Percentiles rank a stretch among this genome's conserved stretches.
Evolutionary conservation across 441 rosid genomes (phyloP).

Genomic region (Pelargonium myrrhifolium): DNA sequence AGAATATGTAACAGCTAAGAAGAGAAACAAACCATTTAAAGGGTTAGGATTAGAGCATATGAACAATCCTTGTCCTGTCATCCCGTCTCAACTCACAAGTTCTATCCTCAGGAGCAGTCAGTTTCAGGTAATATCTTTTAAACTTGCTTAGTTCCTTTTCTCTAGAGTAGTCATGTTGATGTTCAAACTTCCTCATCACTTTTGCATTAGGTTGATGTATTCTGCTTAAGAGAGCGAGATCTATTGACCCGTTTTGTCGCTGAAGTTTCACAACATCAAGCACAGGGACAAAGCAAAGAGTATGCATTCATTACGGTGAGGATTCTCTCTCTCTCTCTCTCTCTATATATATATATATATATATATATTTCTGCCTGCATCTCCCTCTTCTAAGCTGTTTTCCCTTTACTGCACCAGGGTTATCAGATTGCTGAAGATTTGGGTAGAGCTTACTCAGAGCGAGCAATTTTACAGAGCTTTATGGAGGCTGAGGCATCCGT

Average conservation of each 20-base stretch:
- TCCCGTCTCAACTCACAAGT: slow-evolving; percentile 64
- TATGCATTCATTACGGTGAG: slow-evolving; percentile 52
- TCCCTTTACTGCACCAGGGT: slow-evolving; percentile 32
- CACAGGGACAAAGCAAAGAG: slow-evolving; percentile 60
- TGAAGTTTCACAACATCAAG: slow-evolving; percentile 55
- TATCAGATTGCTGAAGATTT: slow-evolving; percentile 84
- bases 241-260: slow-evolving; percentile 56
- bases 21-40: slow-evolving; percentile 57
- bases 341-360: not conserved
- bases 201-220: slow-evolving; percentile 46
- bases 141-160: slow-evolving; percentile 2
- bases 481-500: slow-evolving; percentile 50
- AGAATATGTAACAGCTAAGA: slow-evolving; percentile 52
- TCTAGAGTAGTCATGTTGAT: slow-evolving; percentile 3
- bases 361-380: not conserved
- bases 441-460: slow-evolving; percentile 82
- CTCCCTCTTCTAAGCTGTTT: slow-evolving; percentile 11
- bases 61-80: slow-evolving; percentile 52
- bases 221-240: slow-evolving; percentile 80
- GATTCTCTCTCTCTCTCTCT: slow-evolving; percentile 6
- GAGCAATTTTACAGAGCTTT: slow-evolving; percentile 53
- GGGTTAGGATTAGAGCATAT: slow-evolving; percentile 80
- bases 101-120: slow-evolving; percentile 54
- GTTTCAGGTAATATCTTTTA: slow-evolving; percentile 49
- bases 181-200: slow-evolving; percentile 3